Percentiles rank a stretch among this genome's conserved stretches.
Conservation (phyloP, 225 moss, liverwort and hornwort genomes). For the Sphagnum contortum region DNA sequence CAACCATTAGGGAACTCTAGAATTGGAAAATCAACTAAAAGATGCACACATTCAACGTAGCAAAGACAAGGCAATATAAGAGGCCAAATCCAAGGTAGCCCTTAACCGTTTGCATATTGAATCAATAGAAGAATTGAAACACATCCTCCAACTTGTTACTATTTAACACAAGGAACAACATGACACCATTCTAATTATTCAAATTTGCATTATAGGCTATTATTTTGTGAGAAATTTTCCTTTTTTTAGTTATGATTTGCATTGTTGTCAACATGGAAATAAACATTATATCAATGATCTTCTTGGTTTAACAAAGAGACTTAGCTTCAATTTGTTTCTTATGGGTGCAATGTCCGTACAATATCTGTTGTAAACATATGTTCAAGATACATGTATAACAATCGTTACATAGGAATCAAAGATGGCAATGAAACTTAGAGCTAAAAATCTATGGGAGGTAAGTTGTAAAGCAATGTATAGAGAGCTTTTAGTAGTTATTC, state of each 20-base stretch:
- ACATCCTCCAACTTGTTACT: slow-evolving; percentile 60
- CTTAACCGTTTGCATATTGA: slow-evolving; percentile 64
- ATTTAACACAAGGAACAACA: slow-evolving; percentile 81
- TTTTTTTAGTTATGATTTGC: too few species aligned
- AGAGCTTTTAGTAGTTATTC: too few species aligned
- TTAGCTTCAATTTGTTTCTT: too few species aligned
- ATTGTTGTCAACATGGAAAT: too few species aligned
- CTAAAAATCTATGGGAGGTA: slow-evolving; percentile 81
- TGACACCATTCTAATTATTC: slow-evolving; percentile 62
- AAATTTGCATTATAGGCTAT: slow-evolving; percentile 23
- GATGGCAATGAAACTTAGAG: slow-evolving; percentile 67
- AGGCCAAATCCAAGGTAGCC: slow-evolving; percentile 49
- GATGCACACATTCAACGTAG: slow-evolving; percentile 65
- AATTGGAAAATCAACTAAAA: slow-evolving; percentile 70
- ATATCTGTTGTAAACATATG: too few species aligned
- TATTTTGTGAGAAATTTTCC: too few species aligned
- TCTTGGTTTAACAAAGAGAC: too few species aligned
- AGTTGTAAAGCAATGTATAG: too few species aligned
- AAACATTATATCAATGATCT: too few species aligned
- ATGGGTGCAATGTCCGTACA: too few species aligned
- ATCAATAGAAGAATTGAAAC: slow-evolving; percentile 72
- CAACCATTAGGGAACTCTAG: slow-evolving; percentile 59
- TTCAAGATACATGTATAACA: too few species aligned
- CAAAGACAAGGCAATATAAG: slow-evolving; percentile 71
- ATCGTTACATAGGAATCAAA: slow-evolving; percentile 55